phyloP scores from a whole-genome alignment of 2,329 filamentous ascomycete species.

The Nemania sp. region DNA sequence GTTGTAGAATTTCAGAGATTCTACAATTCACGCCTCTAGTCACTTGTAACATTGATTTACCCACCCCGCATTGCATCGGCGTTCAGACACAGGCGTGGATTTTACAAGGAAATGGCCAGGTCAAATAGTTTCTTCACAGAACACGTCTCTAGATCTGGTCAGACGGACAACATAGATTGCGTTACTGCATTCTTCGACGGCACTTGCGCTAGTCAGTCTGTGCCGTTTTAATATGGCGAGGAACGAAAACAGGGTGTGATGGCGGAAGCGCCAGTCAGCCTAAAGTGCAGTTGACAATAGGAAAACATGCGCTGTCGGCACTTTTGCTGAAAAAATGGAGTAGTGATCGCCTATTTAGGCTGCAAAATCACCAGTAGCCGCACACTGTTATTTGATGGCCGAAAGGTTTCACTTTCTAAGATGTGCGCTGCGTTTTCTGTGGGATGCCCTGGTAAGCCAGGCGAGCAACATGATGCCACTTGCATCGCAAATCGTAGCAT shows the following conservation, averaged over 20 bases:
- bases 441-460: slow-evolving; percentile 14
- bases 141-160: slow-evolving; percentile 37
- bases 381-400: slow-evolving; percentile 26
- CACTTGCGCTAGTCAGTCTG: slow-evolving; percentile 47
- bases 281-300: not conserved
- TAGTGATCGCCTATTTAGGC: slow-evolving; percentile 16
- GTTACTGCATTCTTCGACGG: slow-evolving; percentile 41
- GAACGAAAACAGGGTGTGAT: slow-evolving; percentile 10
- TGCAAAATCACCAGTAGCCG: slow-evolving; percentile 19
- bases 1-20: not conserved
- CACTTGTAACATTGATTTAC: slow-evolving; percentile 39
- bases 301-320: slow-evolving; percentile 1
- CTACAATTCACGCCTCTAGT: slow-evolving; percentile 5
- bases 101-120: slow-evolving; percentile 34
- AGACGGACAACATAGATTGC: slow-evolving; percentile 39
- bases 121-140: slow-evolving; percentile 35
- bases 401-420: slow-evolving; percentile 23
- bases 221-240: slow-evolving; percentile 44
- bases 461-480: slow-evolving; percentile 1
- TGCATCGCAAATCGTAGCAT: slow-evolving; percentile 11
- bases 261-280: slow-evolving; percentile 13
- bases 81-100: slow-evolving; percentile 46
- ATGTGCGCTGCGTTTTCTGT: slow-evolving; percentile 14
- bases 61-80: slow-evolving; percentile 60
- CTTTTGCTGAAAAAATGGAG: slow-evolving; percentile 5